These are phyloP conservation scores for Wickerhamiella kurtzmanii DNA, from an alignment of 805 yeast species.

Conservation along the genomic window DNA sequence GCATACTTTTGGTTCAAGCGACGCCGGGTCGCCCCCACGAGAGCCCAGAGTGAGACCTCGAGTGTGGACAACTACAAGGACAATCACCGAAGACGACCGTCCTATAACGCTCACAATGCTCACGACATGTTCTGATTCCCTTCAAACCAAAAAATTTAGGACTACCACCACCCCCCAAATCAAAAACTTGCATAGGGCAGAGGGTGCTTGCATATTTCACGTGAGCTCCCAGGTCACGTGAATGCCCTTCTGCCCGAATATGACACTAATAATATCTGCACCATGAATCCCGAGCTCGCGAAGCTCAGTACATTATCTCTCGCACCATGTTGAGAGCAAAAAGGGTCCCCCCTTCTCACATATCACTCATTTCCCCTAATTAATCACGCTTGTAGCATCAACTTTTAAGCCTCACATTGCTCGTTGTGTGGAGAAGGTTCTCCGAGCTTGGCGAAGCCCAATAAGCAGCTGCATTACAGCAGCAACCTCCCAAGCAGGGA, in stretches of 20 bases:
- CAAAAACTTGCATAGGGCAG: too few relatives aligned
- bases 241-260: too few relatives aligned
- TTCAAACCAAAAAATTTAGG: too few relatives aligned
- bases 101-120: background rate
- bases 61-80: background rate
- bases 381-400: background rate
- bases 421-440: background rate
- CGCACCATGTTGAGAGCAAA: too few relatives aligned
- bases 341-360: too few relatives aligned
- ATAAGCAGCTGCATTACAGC: background rate
- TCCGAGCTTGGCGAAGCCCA: background rate
- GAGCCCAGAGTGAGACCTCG: background rate
- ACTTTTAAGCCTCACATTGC: background rate
- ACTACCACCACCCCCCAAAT: too few relatives aligned
- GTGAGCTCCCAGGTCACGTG: too few relatives aligned
- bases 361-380: background rate
- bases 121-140: background rate
- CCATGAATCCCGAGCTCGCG: too few relatives aligned
- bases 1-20: slow-evolving; percentile 4
- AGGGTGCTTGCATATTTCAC: too few relatives aligned
- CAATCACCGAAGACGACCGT: background rate
- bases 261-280: too few relatives aligned
- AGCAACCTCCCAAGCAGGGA: background rate
- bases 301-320: too few relatives aligned
- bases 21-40: background rate